Conservation (phyloP, 495 filamentous ascomycete species). For the Pyrenula aspistea region DNA sequence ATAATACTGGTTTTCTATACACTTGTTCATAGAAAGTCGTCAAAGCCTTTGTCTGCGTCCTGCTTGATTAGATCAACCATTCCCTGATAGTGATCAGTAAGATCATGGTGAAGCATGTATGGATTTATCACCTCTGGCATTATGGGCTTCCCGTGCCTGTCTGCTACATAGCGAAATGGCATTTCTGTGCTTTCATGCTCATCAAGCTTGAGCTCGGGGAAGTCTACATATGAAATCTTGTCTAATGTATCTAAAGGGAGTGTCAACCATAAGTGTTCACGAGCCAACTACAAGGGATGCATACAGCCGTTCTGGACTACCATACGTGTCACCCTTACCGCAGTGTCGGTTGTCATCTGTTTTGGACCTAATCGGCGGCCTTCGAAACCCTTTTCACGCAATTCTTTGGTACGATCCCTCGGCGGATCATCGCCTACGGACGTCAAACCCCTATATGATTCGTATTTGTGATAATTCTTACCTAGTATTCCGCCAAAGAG, state of each 20-base stretch:
- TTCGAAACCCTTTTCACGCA: constrained; percentile 82
- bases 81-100: constrained; percentile 39
- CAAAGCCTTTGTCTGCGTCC: constrained; percentile 84
- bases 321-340: constrained; percentile 82
- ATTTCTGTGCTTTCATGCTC: constrained; percentile 89
- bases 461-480: constrained; percentile 18
- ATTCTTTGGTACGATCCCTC: constrained; percentile 83
- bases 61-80: constrained; percentile 91
- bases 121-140: constrained; percentile 67
- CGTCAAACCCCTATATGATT: constrained; percentile 1
- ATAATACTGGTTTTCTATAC: too few relatives aligned
- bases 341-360: constrained; percentile 98
- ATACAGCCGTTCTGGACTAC: constrained; percentile 73
- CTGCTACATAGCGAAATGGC: constrained; percentile 92
- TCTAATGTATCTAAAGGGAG: constrained; percentile 46
- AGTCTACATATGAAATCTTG: constrained; percentile 69
- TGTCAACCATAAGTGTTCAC: constrained; percentile 19
- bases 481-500: constrained; percentile 93
- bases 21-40: constrained; percentile 51
- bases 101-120: not conserved
- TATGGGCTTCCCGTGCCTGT: constrained; percentile 58
- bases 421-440: constrained; percentile 82
- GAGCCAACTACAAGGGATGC: constrained; percentile 8
- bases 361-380: constrained; percentile 81
- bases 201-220: constrained; percentile 79